phyloP scores from a whole-genome alignment of 805 yeast species.

The Wickerhamiella brachini region DNA sequence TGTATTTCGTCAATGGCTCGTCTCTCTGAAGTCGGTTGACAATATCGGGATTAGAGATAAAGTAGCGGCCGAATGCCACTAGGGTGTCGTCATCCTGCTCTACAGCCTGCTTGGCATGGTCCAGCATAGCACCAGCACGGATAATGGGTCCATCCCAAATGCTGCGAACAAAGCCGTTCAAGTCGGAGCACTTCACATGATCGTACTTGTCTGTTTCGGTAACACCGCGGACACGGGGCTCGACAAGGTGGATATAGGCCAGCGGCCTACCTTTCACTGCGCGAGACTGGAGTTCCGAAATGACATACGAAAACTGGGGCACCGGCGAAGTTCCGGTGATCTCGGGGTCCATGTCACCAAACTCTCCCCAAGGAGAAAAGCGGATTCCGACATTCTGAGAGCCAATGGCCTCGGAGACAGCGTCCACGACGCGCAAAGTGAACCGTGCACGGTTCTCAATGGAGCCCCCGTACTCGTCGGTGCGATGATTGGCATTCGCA shows the following conservation, averaged over 20 bases:
- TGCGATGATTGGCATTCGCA: slow-evolving; percentile 35
- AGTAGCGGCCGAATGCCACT: slow-evolving; percentile 35
- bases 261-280: slow-evolving; percentile 27
- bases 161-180: slow-evolving; percentile 12
- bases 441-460: slow-evolving; percentile 44
- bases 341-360: slow-evolving; percentile 20
- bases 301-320: slow-evolving; percentile 30
- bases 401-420: slow-evolving; percentile 26
- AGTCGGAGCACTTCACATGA: background rate
- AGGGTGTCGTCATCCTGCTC: slow-evolving; percentile 21
- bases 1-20: slow-evolving; percentile 30
- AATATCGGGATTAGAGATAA: slow-evolving; percentile 44
- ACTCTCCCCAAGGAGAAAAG: slow-evolving; percentile 27
- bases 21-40: slow-evolving; percentile 31
- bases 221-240: slow-evolving; percentile 29
- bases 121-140: slow-evolving; percentile 13
- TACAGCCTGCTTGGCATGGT: background rate
- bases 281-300: slow-evolving; percentile 30
- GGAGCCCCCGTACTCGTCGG: slow-evolving; percentile 51
- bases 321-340: slow-evolving; percentile 19
- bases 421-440: slow-evolving; percentile 34
- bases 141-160: slow-evolving; percentile 16
- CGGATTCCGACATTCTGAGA: slow-evolving; percentile 26
- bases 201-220: background rate
- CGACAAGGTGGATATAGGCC: slow-evolving; percentile 33